These are phyloP conservation scores for Porpolomopsis calyptriformis DNA, from an alignment of 768 basidiomycete genomes.

Conservation along the genomic window DNA sequence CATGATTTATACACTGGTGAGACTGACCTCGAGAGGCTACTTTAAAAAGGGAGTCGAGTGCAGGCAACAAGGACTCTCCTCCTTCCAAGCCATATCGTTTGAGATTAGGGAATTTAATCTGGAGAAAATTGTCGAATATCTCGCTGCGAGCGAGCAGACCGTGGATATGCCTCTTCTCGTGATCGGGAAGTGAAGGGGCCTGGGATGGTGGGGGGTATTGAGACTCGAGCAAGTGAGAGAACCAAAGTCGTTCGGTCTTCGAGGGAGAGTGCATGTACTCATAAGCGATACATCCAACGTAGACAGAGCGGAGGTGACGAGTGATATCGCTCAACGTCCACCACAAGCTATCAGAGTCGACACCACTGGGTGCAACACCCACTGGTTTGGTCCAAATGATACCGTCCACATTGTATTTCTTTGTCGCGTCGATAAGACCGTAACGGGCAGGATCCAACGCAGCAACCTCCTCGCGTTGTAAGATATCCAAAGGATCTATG, in stretches of 20 bases:
- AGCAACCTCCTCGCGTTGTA: constrained; percentile 70
- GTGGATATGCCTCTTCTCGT: constrained; percentile 51
- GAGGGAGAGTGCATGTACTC: constrained; percentile 88
- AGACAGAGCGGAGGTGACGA: constrained; percentile 56
- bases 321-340: constrained; percentile 69
- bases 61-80: constrained; percentile 89
- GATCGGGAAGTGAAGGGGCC: constrained; percentile 23
- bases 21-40: constrained; percentile 48
- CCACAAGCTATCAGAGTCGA: constrained; percentile 19
- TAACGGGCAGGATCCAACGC: constrained; percentile 73
- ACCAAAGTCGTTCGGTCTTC: constrained; percentile 83
- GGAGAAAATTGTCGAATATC: constrained; percentile 75
- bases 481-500: constrained; percentile 81
- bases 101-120: constrained; percentile 56
- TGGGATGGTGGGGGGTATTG: constrained; percentile 17
- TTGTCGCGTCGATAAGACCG: constrained; percentile 45
- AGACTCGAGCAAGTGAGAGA: constrained; percentile 76
- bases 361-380: constrained; percentile 15
- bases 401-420: constrained; percentile 63
- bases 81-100: constrained; percentile 79
- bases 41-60: constrained; percentile 66
- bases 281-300: constrained; percentile 80
- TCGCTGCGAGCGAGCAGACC: constrained; percentile 65
- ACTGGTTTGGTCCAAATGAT: constrained; percentile 65
- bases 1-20: background rate